Evolutionary conservation across 768 basidiomycete species (phyloP).

Genomic region (Psilocybe cyanescens): DNA sequence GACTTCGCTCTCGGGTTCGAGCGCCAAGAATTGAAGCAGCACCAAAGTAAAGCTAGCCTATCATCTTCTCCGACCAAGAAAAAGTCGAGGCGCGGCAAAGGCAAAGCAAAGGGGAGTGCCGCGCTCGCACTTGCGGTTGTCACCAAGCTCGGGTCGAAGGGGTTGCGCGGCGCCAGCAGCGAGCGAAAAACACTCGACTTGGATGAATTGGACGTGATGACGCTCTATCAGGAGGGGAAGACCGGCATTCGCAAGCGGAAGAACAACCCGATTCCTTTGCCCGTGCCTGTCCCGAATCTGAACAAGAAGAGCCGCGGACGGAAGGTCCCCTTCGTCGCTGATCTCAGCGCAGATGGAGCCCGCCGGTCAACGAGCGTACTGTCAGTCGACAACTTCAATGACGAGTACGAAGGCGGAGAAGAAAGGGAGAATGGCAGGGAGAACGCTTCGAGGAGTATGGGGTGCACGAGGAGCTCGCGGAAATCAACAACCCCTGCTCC

Average conservation of each 20-base stretch:
- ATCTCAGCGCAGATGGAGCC: slow-evolving; percentile 3
- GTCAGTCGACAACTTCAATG: neutral
- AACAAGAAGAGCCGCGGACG: slow-evolving; percentile 67
- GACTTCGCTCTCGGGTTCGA: slow-evolving; percentile 6
- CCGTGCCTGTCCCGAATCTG: slow-evolving; percentile 61
- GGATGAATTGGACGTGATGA: slow-evolving; percentile 22
- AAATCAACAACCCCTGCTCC: slow-evolving; percentile 11
- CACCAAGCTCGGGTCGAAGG: slow-evolving; percentile 21
- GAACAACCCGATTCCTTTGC: slow-evolving; percentile 41
- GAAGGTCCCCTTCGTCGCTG: slow-evolving; percentile 50
- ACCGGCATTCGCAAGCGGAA: slow-evolving; percentile 30
- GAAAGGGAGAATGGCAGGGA: slow-evolving; percentile 12
- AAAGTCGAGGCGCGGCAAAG: slow-evolving; percentile 26
- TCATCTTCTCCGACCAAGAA: slow-evolving; percentile 22
- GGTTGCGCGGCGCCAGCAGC: slow-evolving; percentile 4
- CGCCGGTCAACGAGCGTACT: slow-evolving; percentile 1
- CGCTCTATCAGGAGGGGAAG: slow-evolving; percentile 23
- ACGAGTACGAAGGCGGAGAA: slow-evolving; percentile 7
- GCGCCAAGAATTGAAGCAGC: slow-evolving; percentile 11
- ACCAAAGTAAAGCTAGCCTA: slow-evolving; percentile 13
- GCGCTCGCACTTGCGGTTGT: slow-evolving; percentile 36
- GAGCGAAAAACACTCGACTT: slow-evolving; percentile 7
- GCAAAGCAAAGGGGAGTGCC: slow-evolving; percentile 37
- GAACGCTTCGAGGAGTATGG: neutral
- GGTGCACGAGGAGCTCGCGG: slow-evolving; percentile 6